These are phyloP conservation scores for Dacryopinax spathularia DNA, from an alignment of 768 basidiomycete species.

Conservation along the genomic window DNA sequence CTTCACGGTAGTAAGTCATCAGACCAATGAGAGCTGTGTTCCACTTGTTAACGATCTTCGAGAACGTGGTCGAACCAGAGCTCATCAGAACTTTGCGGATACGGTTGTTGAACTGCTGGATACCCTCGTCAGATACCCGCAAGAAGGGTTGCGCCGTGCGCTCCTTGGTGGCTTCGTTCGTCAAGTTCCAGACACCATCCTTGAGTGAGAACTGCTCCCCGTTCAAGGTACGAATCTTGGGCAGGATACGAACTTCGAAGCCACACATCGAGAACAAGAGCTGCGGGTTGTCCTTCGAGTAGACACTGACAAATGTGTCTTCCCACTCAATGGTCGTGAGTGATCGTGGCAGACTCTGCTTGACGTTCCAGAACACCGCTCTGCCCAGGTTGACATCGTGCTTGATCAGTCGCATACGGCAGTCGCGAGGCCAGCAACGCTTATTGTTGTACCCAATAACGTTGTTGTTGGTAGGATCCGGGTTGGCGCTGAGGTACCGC, in stretches of 20 bases:
- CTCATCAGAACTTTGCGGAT: constrained; percentile 96
- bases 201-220: constrained; percentile 95
- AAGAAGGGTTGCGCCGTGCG: constrained; percentile 95
- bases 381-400: constrained; percentile 98
- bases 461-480: constrained; percentile 97
- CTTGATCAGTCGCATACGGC: constrained; percentile 97
- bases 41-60: constrained; percentile 98
- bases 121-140: constrained; percentile 91
- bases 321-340: constrained; percentile 99
- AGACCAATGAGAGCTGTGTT: constrained; percentile 89
- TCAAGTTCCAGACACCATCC: constrained; percentile 92
- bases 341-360: constrained; percentile 87
- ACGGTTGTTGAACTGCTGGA: constrained; percentile 95
- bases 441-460: constrained; percentile 99
- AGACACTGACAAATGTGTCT: constrained; percentile 92
- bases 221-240: constrained; percentile 87
- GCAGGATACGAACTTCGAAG: constrained; percentile 96
- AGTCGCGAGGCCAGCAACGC: constrained; percentile 97
- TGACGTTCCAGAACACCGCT: constrained; percentile 99
- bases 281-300: constrained; percentile 95
- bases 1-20: constrained; percentile 97
- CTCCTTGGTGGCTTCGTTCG: constrained; percentile 94
- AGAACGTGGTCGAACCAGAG: constrained; percentile 95
- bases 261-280: constrained; percentile 96
- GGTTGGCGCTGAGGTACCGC: constrained; percentile 90